These are phyloP conservation scores for Xylaria longipes DNA, from an alignment of 495 filamentous ascomycete species.

Conservation along the genomic window DNA sequence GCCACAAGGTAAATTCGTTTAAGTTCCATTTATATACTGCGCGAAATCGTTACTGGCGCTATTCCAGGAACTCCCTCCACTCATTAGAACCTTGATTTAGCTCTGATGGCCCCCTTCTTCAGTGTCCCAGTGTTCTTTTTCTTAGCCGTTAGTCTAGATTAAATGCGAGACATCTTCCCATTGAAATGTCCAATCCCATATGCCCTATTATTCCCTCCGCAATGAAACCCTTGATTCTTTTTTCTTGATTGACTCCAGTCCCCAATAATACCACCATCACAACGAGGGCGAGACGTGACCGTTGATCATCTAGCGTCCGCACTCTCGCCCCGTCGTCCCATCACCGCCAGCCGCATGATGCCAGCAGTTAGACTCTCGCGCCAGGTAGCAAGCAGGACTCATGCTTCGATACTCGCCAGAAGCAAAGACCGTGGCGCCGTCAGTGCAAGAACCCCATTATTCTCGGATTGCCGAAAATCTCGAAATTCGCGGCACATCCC, in stretches of 20 bases:
- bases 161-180: background rate
- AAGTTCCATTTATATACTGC: background rate
- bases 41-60: background rate
- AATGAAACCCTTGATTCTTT: background rate
- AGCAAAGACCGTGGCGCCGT: background rate
- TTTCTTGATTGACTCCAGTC: background rate
- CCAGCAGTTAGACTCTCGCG: background rate
- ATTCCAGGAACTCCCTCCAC: background rate
- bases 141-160: background rate
- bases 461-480: conserved; percentile 7
- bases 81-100: background rate
- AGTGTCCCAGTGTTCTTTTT: background rate
- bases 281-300: too few species aligned
- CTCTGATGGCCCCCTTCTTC: background rate
- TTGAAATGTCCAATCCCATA: background rate
- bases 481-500: conserved; percentile 23
- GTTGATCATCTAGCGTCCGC: background rate
- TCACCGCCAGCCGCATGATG: background rate
- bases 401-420: background rate
- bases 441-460: too few species aligned
- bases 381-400: background rate
- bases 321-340: background rate
- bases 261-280: background rate
- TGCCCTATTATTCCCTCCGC: background rate
- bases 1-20: too few species aligned